Conservation (phyloP, 164 flowering plant species). For the Tetrastigma voinierianum region DNA sequence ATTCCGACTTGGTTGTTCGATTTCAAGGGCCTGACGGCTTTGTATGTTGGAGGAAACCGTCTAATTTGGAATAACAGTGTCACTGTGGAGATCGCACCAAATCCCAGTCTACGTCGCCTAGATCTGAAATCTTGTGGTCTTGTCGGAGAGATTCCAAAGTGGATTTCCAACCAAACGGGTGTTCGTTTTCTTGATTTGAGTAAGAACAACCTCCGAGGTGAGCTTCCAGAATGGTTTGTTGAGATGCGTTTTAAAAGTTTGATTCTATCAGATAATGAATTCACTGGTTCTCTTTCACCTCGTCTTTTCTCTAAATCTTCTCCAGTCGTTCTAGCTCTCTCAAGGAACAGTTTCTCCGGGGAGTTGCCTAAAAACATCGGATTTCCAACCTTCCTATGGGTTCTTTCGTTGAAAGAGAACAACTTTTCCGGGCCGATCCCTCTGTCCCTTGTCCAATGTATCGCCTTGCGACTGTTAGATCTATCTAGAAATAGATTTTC, state of each 20-base stretch:
- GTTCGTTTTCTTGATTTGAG: conserved; percentile 51
- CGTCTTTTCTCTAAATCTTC: conserved; percentile 32
- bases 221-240: conserved; percentile 41
- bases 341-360: conserved; percentile 31
- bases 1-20: conserved; percentile 47
- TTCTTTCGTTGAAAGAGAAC: conserved; percentile 41
- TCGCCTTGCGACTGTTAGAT: conserved; percentile 31
- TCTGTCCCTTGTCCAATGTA: conserved; percentile 25
- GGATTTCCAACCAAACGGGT: conserved; percentile 41
- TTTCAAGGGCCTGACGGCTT: conserved; percentile 21
- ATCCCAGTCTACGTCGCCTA: conserved; percentile 24
- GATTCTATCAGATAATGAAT: conserved; percentile 42
- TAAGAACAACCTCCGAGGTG: conserved; percentile 39
- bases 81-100: conserved; percentile 32
- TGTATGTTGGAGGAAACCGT: conserved; percentile 44
- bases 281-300: conserved; percentile 36
- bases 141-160: conserved; percentile 37
- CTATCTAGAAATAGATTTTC: conserved; percentile 43
- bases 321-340: conserved; percentile 29
- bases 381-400: conserved; percentile 26
- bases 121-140: conserved; percentile 41
- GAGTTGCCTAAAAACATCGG: conserved; percentile 43
- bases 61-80: too few species aligned
- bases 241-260: conserved; percentile 25
- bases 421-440: conserved; percentile 46